Evolutionary conservation across 1,284 basidiomycete genomes (phyloP).

Genomic region (Gomphus sp.): DNA sequence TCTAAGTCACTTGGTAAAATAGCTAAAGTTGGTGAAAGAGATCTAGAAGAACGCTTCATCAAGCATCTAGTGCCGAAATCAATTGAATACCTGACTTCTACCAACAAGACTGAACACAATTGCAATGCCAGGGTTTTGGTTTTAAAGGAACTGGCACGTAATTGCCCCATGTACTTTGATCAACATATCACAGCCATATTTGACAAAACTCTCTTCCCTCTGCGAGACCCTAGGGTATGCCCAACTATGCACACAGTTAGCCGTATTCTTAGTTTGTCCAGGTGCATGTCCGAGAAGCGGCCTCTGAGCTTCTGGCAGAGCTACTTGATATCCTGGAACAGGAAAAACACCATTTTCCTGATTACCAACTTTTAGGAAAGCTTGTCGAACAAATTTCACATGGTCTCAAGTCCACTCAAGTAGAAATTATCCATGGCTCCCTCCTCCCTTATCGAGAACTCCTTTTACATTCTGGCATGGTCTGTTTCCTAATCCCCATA

Average conservation of each 20-base stretch:
- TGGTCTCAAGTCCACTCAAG: conserved; percentile 63
- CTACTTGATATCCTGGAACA: conserved; percentile 80
- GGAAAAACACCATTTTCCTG: conserved; percentile 56
- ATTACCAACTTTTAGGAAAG: conserved; percentile 54
- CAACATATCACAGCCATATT: conserved; percentile 81
- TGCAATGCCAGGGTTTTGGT: conserved; percentile 83
- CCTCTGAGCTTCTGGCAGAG: conserved; percentile 82
- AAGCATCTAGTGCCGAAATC: conserved; percentile 78
- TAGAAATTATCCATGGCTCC: conserved; percentile 90
- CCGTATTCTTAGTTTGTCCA: conserved; percentile 7
- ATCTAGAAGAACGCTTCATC: conserved; percentile 82
- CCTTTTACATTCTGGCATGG: conserved; percentile 88
- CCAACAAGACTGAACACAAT: conserved; percentile 62
- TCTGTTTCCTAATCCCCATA: too few species aligned
- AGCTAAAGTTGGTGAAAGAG: conserved; percentile 69
- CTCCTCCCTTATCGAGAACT: conserved; percentile 89
- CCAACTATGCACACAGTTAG: not conserved
- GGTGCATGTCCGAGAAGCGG: conserved; percentile 75
- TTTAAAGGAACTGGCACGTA: conserved; percentile 82
- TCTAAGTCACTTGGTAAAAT: conserved; percentile 81
- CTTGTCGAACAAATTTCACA: conserved; percentile 85
- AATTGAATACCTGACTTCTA: conserved; percentile 65
- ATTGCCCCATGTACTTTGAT: conserved; percentile 80
- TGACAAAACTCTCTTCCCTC: conserved; percentile 82
- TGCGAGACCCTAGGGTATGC: conserved; percentile 73